Base-by-base conservation (phyloP, 2,329 filamentous ascomycete genomes). In the Xylaria sp. region DNA sequence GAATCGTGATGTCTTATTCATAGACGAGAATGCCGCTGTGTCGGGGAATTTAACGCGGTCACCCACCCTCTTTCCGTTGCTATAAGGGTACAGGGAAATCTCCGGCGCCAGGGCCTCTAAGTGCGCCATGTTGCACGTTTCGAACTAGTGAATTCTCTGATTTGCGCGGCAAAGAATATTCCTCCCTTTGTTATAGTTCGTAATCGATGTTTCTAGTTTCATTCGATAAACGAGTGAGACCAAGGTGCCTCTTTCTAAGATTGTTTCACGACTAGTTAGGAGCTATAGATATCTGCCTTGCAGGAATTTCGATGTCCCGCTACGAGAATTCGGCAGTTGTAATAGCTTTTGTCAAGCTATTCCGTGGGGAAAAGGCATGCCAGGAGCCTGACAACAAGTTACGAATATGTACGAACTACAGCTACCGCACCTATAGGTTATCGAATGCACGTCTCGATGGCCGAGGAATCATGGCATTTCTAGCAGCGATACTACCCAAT, bases 1-100 rank as follows among this genome's bases (percentile, higher is more conserved):
- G 52, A 81, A 79, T 8, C 80, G 77, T 18, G 79, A 79, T 2
- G 80, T 77, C 55, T 77, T 78, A 75, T 82, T 82, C 75, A 82
- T 80, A 8, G 78, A 78, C n/a, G 74, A 69, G 73, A 81, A 81
- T 39, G 74, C 77, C 0, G 69, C 66, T 0, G 79, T 81, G 34
- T 76, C 68, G 0, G 80, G 80, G 72, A 81, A 81, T 48, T 77
- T 78, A 25, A 78, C 74, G 6, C 72, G 72, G 0, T 72, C 72
- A 15, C 75, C 73, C 1, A 75, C 75, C 25, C 62, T 65, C 59
- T 74, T 73, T 7, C 80, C 78, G 23, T 77, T 76, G 67, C 74
- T 77, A 39, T 78, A 73, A 50, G 74, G 71, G 58, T 81, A 80
- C n/a, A 75, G 70, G 48, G 78, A 70, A 56, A 80, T 74, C 48